phyloP scores from a whole-genome alignment of 257 asterid genomes.

The Capsicum baccatum region DNA sequence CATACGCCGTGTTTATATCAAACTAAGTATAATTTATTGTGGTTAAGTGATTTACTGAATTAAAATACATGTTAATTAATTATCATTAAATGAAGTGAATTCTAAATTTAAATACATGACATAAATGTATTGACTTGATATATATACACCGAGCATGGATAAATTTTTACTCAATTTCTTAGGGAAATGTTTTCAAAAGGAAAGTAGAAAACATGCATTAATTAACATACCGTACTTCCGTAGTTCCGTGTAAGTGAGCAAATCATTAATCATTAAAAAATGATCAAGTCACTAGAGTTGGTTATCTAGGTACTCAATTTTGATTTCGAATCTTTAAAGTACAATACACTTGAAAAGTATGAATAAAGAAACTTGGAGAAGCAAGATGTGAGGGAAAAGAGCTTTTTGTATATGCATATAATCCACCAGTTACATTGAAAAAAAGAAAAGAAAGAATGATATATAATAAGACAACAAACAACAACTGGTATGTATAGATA shows the following conservation, averaged over 20 bases:
- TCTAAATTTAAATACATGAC: no score
- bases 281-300: neutral
- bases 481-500: slow-evolving; percentile 13
- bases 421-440: neutral
- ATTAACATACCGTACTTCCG: neutral
- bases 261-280: neutral
- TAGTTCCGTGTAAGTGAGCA: neutral
- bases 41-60: no score
- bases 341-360: neutral
- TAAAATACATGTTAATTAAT: no score
- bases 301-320: neutral
- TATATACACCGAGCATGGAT: no score
- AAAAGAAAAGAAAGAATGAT: neutral
- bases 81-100: no score
- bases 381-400: neutral
- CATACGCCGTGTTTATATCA: no score
- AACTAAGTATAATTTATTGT: no score
- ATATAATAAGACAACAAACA: neutral
- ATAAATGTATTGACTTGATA: no score
- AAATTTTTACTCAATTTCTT: no score
- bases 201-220: neutral
- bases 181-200: neutral
- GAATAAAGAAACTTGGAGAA: neutral
- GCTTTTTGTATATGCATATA: neutral
- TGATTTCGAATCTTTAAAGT: neutral